Evolutionary conservation across 2,329 filamentous ascomycete genomes (phyloP).

Genomic region (Daldinia eschscholtzii): DNA sequence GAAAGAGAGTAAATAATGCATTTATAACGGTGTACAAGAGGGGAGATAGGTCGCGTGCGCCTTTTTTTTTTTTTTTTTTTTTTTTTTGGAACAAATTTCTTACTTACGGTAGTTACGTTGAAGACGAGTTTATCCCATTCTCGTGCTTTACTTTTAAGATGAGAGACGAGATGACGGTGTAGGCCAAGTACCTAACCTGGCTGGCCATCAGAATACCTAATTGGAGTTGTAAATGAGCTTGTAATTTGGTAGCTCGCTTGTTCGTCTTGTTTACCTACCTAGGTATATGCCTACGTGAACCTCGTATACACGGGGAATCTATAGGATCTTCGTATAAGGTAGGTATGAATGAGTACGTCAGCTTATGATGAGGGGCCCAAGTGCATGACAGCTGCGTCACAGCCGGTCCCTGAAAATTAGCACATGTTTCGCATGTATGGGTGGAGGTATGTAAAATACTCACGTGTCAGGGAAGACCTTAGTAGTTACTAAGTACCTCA

Average conservation of each 20-base stretch:
- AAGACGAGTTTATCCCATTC: neutral
- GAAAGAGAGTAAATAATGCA: conserved; percentile 17
- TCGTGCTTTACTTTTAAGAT: conserved; percentile 1
- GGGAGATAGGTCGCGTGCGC: neutral
- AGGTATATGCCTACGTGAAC: no score
- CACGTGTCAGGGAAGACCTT: conserved; percentile 31
- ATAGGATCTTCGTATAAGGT: neutral
- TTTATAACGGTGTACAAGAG: conserved; percentile 28
- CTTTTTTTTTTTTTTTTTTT: conserved; percentile 14
- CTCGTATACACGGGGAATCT: no score
- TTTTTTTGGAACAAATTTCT: conserved; percentile 27
- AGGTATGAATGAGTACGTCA: neutral
- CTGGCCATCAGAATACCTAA: neutral
- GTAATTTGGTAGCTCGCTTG: no score
- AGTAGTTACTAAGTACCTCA: no score
- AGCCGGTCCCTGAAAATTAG: conserved; percentile 6
- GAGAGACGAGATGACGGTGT: neutral
- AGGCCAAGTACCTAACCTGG: neutral
- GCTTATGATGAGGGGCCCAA: neutral
- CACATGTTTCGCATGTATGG: conserved; percentile 13
- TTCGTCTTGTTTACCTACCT: no score
- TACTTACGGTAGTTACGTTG: conserved; percentile 19
- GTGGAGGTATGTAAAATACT: conserved; percentile 28
- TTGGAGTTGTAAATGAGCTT: neutral
- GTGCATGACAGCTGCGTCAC: conserved; percentile 8